These are phyloP conservation scores for Aspergillus affinis DNA, from an alignment of 495 filamentous ascomycete genomes.

Conservation along the genomic window DNA sequence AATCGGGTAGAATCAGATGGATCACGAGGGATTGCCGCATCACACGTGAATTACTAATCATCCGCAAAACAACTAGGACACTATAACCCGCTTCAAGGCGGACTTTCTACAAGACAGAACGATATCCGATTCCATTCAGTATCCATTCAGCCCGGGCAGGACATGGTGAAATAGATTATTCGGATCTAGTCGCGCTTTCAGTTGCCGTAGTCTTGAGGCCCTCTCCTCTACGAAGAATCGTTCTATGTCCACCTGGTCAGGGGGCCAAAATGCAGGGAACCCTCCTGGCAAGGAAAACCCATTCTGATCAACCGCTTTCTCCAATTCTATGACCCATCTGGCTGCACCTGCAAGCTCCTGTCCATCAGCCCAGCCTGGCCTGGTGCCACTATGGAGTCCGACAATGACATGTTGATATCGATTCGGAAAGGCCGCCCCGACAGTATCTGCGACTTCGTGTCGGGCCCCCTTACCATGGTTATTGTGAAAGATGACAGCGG, in stretches of 20 bases:
- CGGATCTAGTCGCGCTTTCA: constrained; percentile 13
- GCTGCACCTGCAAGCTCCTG: constrained; percentile 8
- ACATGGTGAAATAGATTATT: constrained; percentile 13
- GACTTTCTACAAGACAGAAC: constrained; percentile 2
- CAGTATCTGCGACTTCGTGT: constrained; percentile 9
- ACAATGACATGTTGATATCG: constrained; percentile 15
- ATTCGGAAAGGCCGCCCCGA: constrained; percentile 15
- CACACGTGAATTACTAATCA: constrained; percentile 3
- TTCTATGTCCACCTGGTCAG: constrained; percentile 12
- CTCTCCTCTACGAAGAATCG: constrained; percentile 5
- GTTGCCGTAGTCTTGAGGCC: constrained; percentile 6
- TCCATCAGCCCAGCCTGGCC: constrained; percentile 3
- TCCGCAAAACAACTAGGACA: too few relatives aligned
- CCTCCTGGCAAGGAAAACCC: constrained; percentile 9
- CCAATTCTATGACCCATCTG: constrained; percentile 10
- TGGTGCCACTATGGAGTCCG: constrained; percentile 11
- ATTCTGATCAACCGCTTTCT: constrained; percentile 10
- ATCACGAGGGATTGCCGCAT: not conserved
- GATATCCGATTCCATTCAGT: constrained; percentile 7
- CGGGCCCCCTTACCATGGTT: constrained; percentile 16
- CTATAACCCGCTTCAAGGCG: not conserved
- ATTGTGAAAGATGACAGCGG: constrained; percentile 18
- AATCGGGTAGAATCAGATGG: constrained; percentile 2
- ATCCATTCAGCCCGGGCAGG: constrained; percentile 10
- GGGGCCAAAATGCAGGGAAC: constrained; percentile 11